Conservation (phyloP, 2,329 filamentous ascomycete genomes). For the Neopestalotiopsis rosae region DNA sequence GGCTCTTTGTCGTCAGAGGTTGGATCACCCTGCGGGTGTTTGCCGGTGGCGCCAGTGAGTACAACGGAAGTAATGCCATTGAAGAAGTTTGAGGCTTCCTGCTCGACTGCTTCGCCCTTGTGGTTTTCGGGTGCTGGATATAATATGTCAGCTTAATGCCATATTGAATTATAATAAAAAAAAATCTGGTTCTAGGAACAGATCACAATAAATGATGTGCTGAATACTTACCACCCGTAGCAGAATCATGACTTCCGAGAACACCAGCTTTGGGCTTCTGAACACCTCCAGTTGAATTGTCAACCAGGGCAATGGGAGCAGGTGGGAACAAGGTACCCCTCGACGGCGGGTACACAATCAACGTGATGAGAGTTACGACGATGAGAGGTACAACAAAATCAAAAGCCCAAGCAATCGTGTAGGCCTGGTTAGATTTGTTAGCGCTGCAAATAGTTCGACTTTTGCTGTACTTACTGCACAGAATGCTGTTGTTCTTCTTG, state of each 20-base stretch:
- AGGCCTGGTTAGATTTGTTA: conserved; percentile 37
- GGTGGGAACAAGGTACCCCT: conserved; percentile 75
- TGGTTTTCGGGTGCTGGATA: conserved; percentile 73
- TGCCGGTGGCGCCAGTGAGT: conserved; percentile 76
- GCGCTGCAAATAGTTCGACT: neutral
- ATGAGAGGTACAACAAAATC: conserved; percentile 73
- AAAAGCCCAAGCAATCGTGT: conserved; percentile 70
- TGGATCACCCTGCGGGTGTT: conserved; percentile 72
- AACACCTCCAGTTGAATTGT: conserved; percentile 71
- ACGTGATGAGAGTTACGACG: conserved; percentile 61
- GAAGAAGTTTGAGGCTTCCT: conserved; percentile 82
- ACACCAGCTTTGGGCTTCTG: conserved; percentile 80
- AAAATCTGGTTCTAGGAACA: no score
- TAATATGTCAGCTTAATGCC: no score
- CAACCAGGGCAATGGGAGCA: conserved; percentile 76
- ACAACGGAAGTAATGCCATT: conserved; percentile 75
- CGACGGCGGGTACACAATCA: conserved; percentile 70
- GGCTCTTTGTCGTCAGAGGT: conserved; percentile 37
- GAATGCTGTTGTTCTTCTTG: conserved; percentile 70
- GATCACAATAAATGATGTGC: no score
- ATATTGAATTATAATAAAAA: no score
- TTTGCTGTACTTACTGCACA: conserved; percentile 48
- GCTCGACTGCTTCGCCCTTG: conserved; percentile 82
- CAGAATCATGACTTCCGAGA: conserved; percentile 75
- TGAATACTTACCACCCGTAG: conserved; percentile 60